Conservation (phyloP, 129 eudicot species). For the Ambrosia trifida region DNA sequence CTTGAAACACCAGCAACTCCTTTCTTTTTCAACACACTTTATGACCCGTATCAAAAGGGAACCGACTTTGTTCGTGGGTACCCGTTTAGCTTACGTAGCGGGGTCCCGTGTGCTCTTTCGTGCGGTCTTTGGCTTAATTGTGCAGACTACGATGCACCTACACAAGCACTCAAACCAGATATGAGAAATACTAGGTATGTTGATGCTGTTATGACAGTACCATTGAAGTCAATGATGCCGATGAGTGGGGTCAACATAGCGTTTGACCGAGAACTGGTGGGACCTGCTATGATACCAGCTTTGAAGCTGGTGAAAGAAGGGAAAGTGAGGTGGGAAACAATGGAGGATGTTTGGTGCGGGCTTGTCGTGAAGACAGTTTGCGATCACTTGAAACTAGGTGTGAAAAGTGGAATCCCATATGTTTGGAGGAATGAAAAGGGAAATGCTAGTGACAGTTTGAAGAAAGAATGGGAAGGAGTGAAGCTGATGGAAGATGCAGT, state of each 20-base stretch:
- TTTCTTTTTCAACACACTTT: conserved; percentile 88
- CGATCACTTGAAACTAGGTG: conserved; percentile 79
- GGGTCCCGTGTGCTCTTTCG: conserved; percentile 77
- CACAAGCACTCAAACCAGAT: conserved; percentile 84
- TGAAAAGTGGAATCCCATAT: conserved; percentile 87
- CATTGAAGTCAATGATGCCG: conserved; percentile 72
- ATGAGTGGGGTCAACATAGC: conserved; percentile 84
- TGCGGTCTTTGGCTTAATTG: conserved; percentile 93
- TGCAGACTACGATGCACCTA: conserved; percentile 97
- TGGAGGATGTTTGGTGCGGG: conserved; percentile 89
- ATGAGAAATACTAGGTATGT: conserved; percentile 69
- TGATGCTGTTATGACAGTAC: conserved; percentile 92
- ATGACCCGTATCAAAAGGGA: conserved; percentile 87
- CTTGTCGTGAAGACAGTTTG: conserved; percentile 75
- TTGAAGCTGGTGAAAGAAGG: conserved; percentile 79
- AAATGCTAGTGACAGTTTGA: conserved; percentile 71
- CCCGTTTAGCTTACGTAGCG: conserved; percentile 88
- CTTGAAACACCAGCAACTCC: conserved; percentile 94
- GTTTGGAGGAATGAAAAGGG: conserved; percentile 96
- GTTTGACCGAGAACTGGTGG: conserved; percentile 72
- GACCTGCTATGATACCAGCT: conserved; percentile 80
- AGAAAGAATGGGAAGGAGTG: conserved; percentile 94
- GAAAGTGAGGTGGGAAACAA: conserved; percentile 85
- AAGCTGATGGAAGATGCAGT: conserved; percentile 87
- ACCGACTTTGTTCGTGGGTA: conserved; percentile 97